Base-by-base conservation (phyloP, 2,329 filamentous ascomycete genomes). In the Monosporascus sp. region DNA sequence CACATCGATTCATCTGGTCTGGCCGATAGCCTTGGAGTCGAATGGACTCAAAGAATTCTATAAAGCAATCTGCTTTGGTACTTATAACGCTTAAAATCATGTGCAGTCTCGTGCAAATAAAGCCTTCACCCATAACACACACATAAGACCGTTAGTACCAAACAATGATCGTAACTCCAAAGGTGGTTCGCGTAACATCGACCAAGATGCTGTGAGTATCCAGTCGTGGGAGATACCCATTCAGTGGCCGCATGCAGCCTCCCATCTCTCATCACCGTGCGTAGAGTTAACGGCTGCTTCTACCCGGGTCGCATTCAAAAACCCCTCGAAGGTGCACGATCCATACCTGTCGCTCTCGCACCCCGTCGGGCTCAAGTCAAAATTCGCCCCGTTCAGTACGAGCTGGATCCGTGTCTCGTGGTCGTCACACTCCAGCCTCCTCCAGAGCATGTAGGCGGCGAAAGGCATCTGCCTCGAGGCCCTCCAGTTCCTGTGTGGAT, bases 301-400 rank as follows among this genome's bases (percentile, higher is more conserved):
- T 14, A 62, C 59, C 14, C n/a, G 56, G 3, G 38, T 27, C 5
- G 58, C 53, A 11, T n/a, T 52, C 6, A 56, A 17, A 27, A 64
- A 64, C n/a, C 57, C 56, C 14, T 51, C 52, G 11, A 62, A 56
- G 7, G 36, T 52, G 31, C 61, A 64, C 2, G 60, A 57, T 11
- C 60, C 60, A 22, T 58, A 61, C 41, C 56, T 37, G 26, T 64
- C 59, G 49, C 51, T 60, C 31, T 55, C 31, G 37, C 61, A 64
- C 4, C 59, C 60, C 8, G 56, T 58, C 8, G 55, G 58, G 1
- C 49, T 44, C n/a, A 64, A 31, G 43, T 55, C 60, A 34, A 59
- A 64, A 40, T 59, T 62, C 17, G 61, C 61, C 45, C 57, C 60
- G 48, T 62, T 61, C 27, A 64, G 52, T 22, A 59, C 45, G 31